Conservation (phyloP, 768 basidiomycete genomes). For the Collybia sp. region DNA sequence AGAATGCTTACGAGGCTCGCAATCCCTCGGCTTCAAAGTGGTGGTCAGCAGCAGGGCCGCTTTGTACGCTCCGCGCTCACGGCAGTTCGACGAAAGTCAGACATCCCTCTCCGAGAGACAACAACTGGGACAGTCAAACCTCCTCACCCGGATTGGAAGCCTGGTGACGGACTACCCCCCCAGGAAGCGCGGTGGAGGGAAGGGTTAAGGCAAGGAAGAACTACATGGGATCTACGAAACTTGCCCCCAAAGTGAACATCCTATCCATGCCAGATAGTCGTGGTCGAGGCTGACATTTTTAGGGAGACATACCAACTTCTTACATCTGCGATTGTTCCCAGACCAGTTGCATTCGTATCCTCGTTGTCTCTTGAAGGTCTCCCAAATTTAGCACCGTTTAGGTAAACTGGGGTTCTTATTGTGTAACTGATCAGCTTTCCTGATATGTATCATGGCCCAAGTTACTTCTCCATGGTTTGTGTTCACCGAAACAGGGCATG, state of each 20-base stretch:
- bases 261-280: neutral
- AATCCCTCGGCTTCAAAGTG: too few relatives aligned
- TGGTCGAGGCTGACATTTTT: neutral
- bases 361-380: conserved; percentile 45
- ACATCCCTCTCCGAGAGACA: too few relatives aligned
- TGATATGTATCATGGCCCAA: conserved; percentile 12
- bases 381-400: conserved; percentile 65
- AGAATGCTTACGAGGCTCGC: too few relatives aligned
- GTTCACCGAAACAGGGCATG: conserved; percentile 9
- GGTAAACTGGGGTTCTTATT: conserved; percentile 29
- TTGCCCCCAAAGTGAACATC: conserved; percentile 15
- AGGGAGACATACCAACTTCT: conserved; percentile 46
- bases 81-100: too few relatives aligned
- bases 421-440: neutral
- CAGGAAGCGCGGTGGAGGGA: conserved; percentile 6
- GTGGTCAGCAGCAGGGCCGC: too few relatives aligned
- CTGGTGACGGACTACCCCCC: neutral
- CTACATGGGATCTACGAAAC: conserved; percentile 11
- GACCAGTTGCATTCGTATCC: conserved; percentile 68
- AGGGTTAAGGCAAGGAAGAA: conserved; percentile 20
- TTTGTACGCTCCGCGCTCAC: too few relatives aligned
- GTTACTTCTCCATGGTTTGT: conserved; percentile 61
- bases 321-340: conserved; percentile 51
- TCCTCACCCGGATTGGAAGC: too few relatives aligned
- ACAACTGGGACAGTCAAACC: too few relatives aligned